Evolutionary conservation across 2,329 filamentous ascomycete species (phyloP), one percentile per base, ranked within the genome.

Genomic region (Colletotrichum sp.): DNA sequence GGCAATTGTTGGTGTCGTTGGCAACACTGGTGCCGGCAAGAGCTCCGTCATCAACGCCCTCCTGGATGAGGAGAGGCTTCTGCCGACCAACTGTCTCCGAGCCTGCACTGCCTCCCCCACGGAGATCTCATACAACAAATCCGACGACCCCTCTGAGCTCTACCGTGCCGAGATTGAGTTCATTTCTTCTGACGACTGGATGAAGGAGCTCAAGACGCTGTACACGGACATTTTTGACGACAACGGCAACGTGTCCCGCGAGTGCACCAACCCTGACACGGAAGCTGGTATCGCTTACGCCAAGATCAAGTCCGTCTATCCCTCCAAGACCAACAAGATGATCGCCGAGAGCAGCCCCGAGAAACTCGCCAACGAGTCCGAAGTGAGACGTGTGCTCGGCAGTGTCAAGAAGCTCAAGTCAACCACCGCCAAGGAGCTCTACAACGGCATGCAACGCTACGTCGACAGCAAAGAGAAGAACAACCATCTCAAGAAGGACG

Each of bases 41-140:
- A 91, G 88, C 24, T 91, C 89, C 3, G 85, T 93, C 0, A 92
- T 94, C 81, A 93, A 93, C 79, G 91, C 92, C 0, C 79, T 93
- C 59, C 85, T 93, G 0, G 90, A 93, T 34, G 90, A 93, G 78
- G 90, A 93, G 78, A 85, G 86, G 87, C 78, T 87, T 24, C 72
- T 86, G 2, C 85, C 83, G 0, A 86, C 84, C 2, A 85, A 81
- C 69, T 91, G 91, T 79, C 90, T 93, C 87, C 84, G 90, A 36
- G 92, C 92, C 2, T 93, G 91, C 72, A 93, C 92, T 0, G 91
- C 91, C 0, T 89, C 90, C 0, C 88, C 92, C 1, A 93, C 91
- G 0, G 91, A 93, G 79, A 87, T 93, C 3, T 88, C 88, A 0
- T 93, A 87, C 81, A 93, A 93, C 71, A 18, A 87, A 28, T 87